Evolutionary conservation across 1,284 basidiomycete species (phyloP).

Genomic region (Anthracocystis panici-leucophaei): DNA sequence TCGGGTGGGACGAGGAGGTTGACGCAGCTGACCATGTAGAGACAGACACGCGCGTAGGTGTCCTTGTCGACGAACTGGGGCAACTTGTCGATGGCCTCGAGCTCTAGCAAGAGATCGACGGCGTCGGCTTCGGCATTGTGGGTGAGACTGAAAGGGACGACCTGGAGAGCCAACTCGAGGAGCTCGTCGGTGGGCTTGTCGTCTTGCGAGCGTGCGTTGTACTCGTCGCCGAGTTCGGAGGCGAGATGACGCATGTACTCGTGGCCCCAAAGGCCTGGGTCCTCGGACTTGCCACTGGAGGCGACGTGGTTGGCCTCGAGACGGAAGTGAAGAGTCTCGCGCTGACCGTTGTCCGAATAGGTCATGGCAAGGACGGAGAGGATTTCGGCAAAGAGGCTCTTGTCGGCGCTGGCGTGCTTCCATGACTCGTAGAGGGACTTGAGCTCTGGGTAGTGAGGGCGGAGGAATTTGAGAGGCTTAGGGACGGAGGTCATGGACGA

Average conservation of each 20-base stretch:
- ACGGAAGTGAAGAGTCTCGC: conserved; percentile 81
- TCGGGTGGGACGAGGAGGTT: conserved; percentile 93
- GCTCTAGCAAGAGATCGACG: conserved; percentile 92
- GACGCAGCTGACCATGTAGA: conserved; percentile 95
- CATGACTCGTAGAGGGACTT: conserved; percentile 65
- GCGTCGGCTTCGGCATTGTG: conserved; percentile 99
- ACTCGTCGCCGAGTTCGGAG: conserved; percentile 96
- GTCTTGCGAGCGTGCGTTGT: conserved; percentile 72
- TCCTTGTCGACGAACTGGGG: conserved; percentile 74
- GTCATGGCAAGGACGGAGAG: conserved; percentile 99
- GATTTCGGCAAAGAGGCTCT: conserved; percentile 97
- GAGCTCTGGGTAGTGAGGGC: conserved; percentile 91
- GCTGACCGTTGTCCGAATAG: conserved; percentile 94
- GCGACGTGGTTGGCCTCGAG: conserved; percentile 57
- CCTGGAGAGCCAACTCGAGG: conserved; percentile 82
- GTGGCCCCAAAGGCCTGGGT: conserved; percentile 97
- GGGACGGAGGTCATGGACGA: conserved; percentile 99
- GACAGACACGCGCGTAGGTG: conserved; percentile 91
- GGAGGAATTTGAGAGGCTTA: conserved; percentile 97
- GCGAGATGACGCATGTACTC: conserved; percentile 98
- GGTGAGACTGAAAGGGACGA: conserved; percentile 88
- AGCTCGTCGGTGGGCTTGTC: conserved; percentile 57
- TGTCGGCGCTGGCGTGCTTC: conserved; percentile 59
- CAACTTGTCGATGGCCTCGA: conserved; percentile 84
- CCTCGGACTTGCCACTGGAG: conserved; percentile 69